Percentiles rank a stretch among this genome's conserved stretches.
Conservation (phyloP, 768 basidiomycete genomes). For the Auriscalpium vulgare region DNA sequence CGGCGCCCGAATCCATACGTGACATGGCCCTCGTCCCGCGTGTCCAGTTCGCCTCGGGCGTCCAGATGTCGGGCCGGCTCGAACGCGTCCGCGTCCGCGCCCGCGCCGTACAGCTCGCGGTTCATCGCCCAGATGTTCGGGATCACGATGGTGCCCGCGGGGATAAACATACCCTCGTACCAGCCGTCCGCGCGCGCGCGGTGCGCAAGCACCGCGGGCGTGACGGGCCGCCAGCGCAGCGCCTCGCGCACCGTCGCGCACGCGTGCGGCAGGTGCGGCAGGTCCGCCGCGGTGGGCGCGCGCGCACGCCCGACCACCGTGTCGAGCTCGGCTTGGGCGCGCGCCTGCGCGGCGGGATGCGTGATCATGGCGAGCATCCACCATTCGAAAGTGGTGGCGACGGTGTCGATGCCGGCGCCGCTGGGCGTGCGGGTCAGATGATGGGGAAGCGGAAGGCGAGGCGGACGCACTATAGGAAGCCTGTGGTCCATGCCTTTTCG, state of each 20-base stretch:
- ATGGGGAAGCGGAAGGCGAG: too few relatives aligned
- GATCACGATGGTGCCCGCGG: neutral
- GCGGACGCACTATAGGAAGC: too few relatives aligned
- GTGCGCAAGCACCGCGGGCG: neutral
- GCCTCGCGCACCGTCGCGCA: neutral
- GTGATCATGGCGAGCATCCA: neutral
- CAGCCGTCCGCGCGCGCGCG: neutral
- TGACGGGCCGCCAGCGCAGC: neutral
- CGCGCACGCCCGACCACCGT: slow-evolving; percentile 1
- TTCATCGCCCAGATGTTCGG: neutral
- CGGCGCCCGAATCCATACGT: neutral
- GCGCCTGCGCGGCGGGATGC: slow-evolving; percentile 4
- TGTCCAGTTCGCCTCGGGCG: neutral
- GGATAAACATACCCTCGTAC: neutral
- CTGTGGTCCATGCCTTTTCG: too few relatives aligned
- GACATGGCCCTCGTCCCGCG: neutral
- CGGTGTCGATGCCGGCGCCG: neutral
- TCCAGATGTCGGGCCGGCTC: neutral
- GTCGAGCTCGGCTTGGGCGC: slow-evolving; percentile 13
- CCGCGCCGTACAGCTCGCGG: neutral
- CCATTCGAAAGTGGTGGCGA: neutral
- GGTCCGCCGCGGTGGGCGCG: slow-evolving; percentile 6
- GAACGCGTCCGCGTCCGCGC: neutral
- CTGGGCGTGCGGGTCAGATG: neutral
- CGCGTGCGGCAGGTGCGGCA: neutral